phyloP scores from a whole-genome alignment of 179 eudicot genomes.

The Beta lomatogona region DNA sequence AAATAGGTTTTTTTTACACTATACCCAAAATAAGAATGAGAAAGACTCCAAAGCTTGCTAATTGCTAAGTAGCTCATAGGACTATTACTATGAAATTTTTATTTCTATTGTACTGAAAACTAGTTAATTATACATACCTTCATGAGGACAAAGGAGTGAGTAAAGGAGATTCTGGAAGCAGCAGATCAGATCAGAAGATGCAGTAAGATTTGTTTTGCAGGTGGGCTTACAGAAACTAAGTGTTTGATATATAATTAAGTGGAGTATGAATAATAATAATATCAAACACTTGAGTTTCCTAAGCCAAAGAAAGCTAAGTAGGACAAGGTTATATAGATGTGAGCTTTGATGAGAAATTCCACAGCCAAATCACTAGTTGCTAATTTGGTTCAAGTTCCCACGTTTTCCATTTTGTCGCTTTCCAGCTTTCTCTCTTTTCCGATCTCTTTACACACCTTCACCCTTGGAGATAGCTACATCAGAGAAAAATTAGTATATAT shows the following conservation, averaged over 20 bases:
- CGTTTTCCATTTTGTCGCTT: constrained; percentile 40
- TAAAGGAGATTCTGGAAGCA: background rate
- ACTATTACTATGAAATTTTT: too few relatives aligned
- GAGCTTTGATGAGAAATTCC: constrained; percentile 30
- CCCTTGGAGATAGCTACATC: background rate
- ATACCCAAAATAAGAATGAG: background rate
- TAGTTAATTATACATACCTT: constrained; percentile 34
- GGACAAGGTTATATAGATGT: constrained; percentile 40
- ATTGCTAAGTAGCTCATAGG: too few relatives aligned
- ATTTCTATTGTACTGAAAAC: too few relatives aligned
- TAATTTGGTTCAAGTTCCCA: constrained; percentile 48
- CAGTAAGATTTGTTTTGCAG: background rate
- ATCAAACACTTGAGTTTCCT: constrained; percentile 12
- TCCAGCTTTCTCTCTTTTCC: constrained; percentile 12
- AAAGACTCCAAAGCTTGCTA: too few relatives aligned
- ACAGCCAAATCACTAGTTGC: constrained; percentile 26
- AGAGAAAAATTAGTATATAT: too few relatives aligned
- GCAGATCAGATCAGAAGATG: background rate
- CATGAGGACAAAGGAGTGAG: constrained; percentile 27
- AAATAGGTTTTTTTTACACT: too few relatives aligned
- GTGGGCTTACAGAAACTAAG: constrained; percentile 20
- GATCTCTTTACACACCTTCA: background rate
- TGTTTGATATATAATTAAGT: background rate
- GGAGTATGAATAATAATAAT: background rate
- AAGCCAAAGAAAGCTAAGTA: constrained; percentile 24